These are phyloP conservation scores for Botryosphaeria dothidea DNA, from an alignment of 2,329 filamentous ascomycete genomes.

Conservation along the genomic window DNA sequence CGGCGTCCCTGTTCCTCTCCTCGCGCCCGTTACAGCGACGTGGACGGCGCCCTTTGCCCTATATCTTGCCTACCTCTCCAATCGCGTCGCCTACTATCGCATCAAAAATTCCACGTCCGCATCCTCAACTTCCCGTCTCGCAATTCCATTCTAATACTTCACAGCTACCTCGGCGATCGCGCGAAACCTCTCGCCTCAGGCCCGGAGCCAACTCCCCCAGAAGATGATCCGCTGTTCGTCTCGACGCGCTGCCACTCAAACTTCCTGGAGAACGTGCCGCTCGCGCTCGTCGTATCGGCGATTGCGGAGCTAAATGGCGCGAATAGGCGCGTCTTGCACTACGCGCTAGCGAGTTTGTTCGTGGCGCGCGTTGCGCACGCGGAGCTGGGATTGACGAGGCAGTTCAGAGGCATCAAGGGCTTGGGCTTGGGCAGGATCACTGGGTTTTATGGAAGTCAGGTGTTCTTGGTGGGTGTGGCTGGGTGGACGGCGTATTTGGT, in stretches of 20 bases:
- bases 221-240: slow-evolving; percentile 31
- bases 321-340: slow-evolving; percentile 39
- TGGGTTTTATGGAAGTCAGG: slow-evolving; percentile 35
- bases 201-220: not conserved
- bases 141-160: not conserved
- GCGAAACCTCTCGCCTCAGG: not conserved
- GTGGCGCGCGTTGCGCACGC: slow-evolving; percentile 41
- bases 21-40: slow-evolving; percentile 40
- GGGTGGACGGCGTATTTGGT: slow-evolving; percentile 35
- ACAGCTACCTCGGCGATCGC: slow-evolving; percentile 31
- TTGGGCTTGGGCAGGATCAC: slow-evolving; percentile 28
- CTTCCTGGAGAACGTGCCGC: slow-evolving; percentile 47
- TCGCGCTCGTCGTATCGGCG: slow-evolving; percentile 40
- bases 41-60: slow-evolving; percentile 44
- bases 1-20: slow-evolving; percentile 32
- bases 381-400: slow-evolving; percentile 39
- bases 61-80: slow-evolving; percentile 45
- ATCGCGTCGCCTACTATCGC: slow-evolving; percentile 40
- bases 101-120: slow-evolving; percentile 32
- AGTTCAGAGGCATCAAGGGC: slow-evolving; percentile 22
- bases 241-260: slow-evolving; percentile 42
- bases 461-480: slow-evolving; percentile 28
- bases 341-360: slow-evolving; percentile 40
- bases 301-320: slow-evolving; percentile 49
- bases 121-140: not conserved